These are phyloP conservation scores for Fraxinus anomala DNA, from an alignment of 257 asterid genomes.

Conservation along the genomic window DNA sequence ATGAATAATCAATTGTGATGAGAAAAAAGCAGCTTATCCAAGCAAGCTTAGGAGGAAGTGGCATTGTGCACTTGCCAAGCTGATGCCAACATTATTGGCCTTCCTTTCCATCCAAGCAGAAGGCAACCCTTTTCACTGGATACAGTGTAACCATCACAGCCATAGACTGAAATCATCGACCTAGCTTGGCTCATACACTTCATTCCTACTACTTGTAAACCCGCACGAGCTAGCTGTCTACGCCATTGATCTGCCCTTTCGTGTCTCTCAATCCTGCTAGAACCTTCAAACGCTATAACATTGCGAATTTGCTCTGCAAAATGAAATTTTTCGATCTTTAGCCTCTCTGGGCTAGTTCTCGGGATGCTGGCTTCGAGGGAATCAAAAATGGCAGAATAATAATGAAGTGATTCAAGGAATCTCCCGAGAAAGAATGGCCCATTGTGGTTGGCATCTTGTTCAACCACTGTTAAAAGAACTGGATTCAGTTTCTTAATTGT, in stretches of 20 bases:
- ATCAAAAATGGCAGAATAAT: slow-evolving; percentile 63
- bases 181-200: slow-evolving; percentile 40
- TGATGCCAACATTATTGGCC: slow-evolving; percentile 62
- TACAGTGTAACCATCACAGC: slow-evolving; percentile 50
- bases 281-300: slow-evolving; percentile 57
- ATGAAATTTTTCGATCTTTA: slow-evolving; percentile 46
- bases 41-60: slow-evolving; percentile 17
- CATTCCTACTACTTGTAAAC: slow-evolving; percentile 48
- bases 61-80: slow-evolving; percentile 50
- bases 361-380: slow-evolving; percentile 53
- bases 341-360: slow-evolving; percentile 38
- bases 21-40: neutral
- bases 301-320: slow-evolving; percentile 51
- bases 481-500: slow-evolving; percentile 53
- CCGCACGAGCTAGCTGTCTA: slow-evolving; percentile 54
- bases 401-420: slow-evolving; percentile 62
- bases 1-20: slow-evolving; percentile 9
- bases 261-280: slow-evolving; percentile 55
- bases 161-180: slow-evolving; percentile 43
- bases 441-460: slow-evolving; percentile 69
- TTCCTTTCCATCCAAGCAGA: slow-evolving; percentile 73
- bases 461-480: slow-evolving; percentile 47
- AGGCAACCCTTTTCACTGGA: slow-evolving; percentile 57
- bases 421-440: slow-evolving; percentile 63
- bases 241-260: slow-evolving; percentile 69